A percentile compares a stretch with the other conserved stretches of the same genome.
Conservation (phyloP, 768 basidiomycete genomes). For the Rhizopogon vesiculosus region DNA sequence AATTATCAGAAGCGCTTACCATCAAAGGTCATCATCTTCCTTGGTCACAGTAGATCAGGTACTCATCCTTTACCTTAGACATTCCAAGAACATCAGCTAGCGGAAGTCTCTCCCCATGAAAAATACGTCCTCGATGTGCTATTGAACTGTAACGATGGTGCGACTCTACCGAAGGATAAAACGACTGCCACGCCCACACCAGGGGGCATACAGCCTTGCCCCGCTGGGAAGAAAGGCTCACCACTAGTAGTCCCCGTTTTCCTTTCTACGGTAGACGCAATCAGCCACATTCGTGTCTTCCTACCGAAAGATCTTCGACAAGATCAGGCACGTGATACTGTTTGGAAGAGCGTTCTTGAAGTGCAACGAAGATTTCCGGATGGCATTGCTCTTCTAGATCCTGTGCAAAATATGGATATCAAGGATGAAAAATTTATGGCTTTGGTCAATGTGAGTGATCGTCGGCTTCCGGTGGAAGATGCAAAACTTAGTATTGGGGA, state of each 20-base stretch:
- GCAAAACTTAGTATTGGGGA: background rate
- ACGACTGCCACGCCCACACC: conserved; percentile 53
- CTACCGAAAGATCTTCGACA: conserved; percentile 87
- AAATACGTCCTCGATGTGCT: conserved; percentile 94
- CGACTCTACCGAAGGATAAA: conserved; percentile 55
- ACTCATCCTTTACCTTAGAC: conserved; percentile 35
- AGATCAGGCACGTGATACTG: conserved; percentile 70
- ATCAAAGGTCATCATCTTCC: conserved; percentile 54
- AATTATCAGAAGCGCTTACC: conserved; percentile 85
- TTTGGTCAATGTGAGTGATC: conserved; percentile 63
- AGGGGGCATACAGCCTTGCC: conserved; percentile 72
- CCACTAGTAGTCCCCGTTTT: conserved; percentile 87
- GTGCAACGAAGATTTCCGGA: conserved; percentile 89
- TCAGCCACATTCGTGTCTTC: conserved; percentile 83
- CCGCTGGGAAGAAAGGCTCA: conserved; percentile 64
- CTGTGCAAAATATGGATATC: conserved; percentile 92
- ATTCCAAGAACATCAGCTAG: conserved; percentile 52
- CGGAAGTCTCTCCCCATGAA: conserved; percentile 78
- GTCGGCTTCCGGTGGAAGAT: background rate
- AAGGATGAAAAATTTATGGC: conserved; percentile 90
- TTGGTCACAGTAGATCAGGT: background rate
- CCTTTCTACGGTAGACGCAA: conserved; percentile 78
- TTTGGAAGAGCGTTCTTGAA: conserved; percentile 87
- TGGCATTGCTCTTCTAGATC: conserved; percentile 84
- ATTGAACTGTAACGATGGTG: conserved; percentile 68